phyloP scores from a whole-genome alignment of 768 basidiomycete genomes.

The Amanita jacksonii region DNA sequence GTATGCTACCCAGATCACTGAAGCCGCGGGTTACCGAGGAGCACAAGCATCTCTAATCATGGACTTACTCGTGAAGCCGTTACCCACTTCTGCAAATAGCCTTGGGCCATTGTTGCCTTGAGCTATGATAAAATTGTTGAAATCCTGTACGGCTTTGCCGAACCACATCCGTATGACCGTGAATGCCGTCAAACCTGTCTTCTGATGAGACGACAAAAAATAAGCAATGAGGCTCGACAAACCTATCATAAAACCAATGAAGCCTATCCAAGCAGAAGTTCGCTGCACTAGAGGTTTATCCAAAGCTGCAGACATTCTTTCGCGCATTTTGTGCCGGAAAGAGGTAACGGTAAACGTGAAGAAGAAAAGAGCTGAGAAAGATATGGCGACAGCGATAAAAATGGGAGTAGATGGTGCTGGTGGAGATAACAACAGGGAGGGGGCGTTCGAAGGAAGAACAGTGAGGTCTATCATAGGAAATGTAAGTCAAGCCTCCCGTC shows the following conservation, averaged over 20 bases:
- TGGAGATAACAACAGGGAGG: conserved; percentile 44
- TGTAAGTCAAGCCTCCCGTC: background rate
- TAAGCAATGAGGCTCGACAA: background rate
- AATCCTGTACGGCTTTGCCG: conserved; percentile 69
- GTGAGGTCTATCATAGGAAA: conserved; percentile 47
- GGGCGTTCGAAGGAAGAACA: conserved; percentile 46
- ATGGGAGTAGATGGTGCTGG: conserved; percentile 52
- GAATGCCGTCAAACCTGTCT: conserved; percentile 55
- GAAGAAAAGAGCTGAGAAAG: conserved; percentile 52
- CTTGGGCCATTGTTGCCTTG: conserved; percentile 46
- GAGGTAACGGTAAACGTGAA: conserved; percentile 55
- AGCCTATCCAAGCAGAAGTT: conserved; percentile 62
- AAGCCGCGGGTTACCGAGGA: background rate
- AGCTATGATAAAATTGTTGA: conserved; percentile 51
- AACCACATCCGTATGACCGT: conserved; percentile 74
- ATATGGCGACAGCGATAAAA: conserved; percentile 54
- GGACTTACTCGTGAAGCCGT: conserved; percentile 65
- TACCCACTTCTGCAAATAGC: conserved; percentile 53
- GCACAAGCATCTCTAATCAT: background rate
- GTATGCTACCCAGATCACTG: conserved; percentile 77
- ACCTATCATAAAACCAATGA: conserved; percentile 72
- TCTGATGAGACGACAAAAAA: conserved; percentile 3
- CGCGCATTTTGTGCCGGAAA: conserved; percentile 54
- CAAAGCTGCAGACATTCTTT: conserved; percentile 36
- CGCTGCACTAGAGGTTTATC: conserved; percentile 52